phyloP scores from a whole-genome alignment of 805 yeast genomes.

The Vanderwaltozyma yarrowii region DNA sequence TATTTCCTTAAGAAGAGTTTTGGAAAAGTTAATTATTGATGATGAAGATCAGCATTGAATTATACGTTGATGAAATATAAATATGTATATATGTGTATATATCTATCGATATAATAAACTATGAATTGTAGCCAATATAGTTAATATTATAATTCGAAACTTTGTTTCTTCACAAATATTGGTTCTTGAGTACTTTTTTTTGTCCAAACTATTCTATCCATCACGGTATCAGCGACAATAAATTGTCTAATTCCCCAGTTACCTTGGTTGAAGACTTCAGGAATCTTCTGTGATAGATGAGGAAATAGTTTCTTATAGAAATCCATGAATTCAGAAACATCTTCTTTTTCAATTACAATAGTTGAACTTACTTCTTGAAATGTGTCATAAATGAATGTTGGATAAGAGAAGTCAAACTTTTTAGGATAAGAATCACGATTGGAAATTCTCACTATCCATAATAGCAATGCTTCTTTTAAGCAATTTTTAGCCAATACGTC shows the following conservation, averaged over 20 bases:
- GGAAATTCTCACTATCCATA: constrained; percentile 53
- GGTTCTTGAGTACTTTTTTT: constrained; percentile 30
- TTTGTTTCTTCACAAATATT: constrained; percentile 20
- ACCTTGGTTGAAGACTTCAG: constrained; percentile 46
- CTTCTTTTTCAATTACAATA: constrained; percentile 38
- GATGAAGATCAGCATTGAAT: too few species aligned
- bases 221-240: constrained; percentile 39
- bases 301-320: constrained; percentile 47
- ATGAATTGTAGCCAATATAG: too few species aligned
- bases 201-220: constrained; percentile 41
- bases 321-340: constrained; percentile 43
- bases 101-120: too few species aligned
- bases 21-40: too few species aligned
- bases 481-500: constrained; percentile 39
- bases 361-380: constrained; percentile 32
- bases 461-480: constrained; percentile 47
- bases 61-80: too few species aligned
- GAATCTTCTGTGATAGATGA: constrained; percentile 37
- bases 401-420: constrained; percentile 28
- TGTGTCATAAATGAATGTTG: constrained; percentile 35
- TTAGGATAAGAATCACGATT: constrained; percentile 33
- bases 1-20: too few species aligned
- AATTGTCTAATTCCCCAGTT: constrained; percentile 35
- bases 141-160: not conserved
- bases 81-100: too few species aligned